A percentile compares a stretch with the other conserved stretches of the same genome.
Conservation (phyloP, 1,139 yeast species). For the Trichomonascaceae sp. region DNA sequence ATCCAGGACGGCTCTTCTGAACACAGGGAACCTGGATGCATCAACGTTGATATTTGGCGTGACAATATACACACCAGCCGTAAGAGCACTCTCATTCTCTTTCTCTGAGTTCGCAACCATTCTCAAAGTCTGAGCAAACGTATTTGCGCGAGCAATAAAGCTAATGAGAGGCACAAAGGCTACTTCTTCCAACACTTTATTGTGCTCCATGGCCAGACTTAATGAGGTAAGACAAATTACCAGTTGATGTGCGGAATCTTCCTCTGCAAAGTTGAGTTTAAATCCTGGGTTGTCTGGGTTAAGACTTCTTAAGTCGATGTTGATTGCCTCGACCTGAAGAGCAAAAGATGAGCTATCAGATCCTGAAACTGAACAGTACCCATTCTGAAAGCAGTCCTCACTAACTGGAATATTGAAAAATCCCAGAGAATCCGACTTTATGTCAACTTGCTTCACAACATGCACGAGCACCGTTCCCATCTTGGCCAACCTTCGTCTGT, state of each 20-base stretch:
- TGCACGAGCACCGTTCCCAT: slow-evolving; percentile 29
- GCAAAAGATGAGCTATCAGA: slow-evolving; percentile 19
- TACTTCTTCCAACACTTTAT: slow-evolving; percentile 32
- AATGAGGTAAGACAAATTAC: slow-evolving; percentile 34
- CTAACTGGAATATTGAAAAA: slow-evolving; percentile 22
- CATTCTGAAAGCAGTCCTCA: slow-evolving; percentile 7
- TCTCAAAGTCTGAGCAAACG: slow-evolving; percentile 32
- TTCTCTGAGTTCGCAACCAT: slow-evolving; percentile 25
- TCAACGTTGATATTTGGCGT: slow-evolving; percentile 37
- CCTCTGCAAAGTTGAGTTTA: slow-evolving; percentile 31
- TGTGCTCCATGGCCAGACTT: slow-evolving; percentile 28
- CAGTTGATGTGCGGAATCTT: slow-evolving; percentile 38
- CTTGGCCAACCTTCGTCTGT: slow-evolving; percentile 21
- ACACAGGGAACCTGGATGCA: slow-evolving; percentile 29
- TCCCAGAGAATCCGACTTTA: slow-evolving; percentile 28
- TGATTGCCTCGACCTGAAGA: slow-evolving; percentile 32
- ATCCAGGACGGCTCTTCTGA: slow-evolving; percentile 12
- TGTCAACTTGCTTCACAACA: slow-evolving; percentile 33
- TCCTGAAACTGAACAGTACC: slow-evolving; percentile 4
- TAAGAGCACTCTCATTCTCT: slow-evolving; percentile 26
- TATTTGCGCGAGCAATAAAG: slow-evolving; percentile 32
- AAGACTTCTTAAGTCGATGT: slow-evolving; percentile 34
- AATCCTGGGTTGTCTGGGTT: slow-evolving; percentile 37
- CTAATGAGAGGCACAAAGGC: slow-evolving; percentile 37
- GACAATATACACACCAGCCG: slow-evolving; percentile 32